These are phyloP conservation scores for Penicillium thymicola DNA, from an alignment of 2,329 filamentous ascomycete genomes.

Conservation along the genomic window DNA sequence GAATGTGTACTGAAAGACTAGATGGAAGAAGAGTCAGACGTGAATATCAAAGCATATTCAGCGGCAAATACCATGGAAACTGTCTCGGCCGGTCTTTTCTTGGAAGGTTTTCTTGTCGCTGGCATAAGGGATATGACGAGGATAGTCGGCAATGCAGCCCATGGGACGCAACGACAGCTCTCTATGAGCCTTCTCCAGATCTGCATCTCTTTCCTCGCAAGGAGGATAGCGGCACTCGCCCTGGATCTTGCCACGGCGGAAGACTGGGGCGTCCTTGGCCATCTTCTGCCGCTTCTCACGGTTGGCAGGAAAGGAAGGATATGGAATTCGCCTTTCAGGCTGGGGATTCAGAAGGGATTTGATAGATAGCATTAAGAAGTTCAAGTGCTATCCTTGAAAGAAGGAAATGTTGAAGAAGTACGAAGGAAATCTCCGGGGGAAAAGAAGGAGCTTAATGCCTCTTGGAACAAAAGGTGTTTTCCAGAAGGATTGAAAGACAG, in stretches of 20 bases:
- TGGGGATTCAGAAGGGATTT: constrained; percentile 65
- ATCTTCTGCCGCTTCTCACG: constrained; percentile 52
- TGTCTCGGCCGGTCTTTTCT: constrained; percentile 79
- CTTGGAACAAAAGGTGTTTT: constrained; percentile 22
- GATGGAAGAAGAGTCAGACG: constrained; percentile 1
- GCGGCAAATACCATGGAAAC: constrained; percentile 69
- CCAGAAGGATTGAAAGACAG: constrained; percentile 25
- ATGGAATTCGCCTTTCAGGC: constrained; percentile 33
- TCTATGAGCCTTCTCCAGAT: constrained; percentile 56
- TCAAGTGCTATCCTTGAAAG: constrained; percentile 6
- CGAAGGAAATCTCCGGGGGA: constrained; percentile 1
- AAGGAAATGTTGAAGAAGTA: constrained; percentile 1
- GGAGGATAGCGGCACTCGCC: constrained; percentile 72
- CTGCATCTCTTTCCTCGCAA: constrained; percentile 62
- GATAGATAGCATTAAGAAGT: constrained; percentile 58
- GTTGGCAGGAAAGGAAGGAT: constrained; percentile 12
- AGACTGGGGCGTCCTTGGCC: constrained; percentile 62
- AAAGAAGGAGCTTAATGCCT: constrained; percentile 13
- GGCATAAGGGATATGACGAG: constrained; percentile 84
- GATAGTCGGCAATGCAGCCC: constrained; percentile 58
- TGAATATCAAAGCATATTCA: background rate
- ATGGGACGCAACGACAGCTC: constrained; percentile 64
- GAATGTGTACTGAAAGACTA: constrained; percentile 68
- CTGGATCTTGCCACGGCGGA: constrained; percentile 59
- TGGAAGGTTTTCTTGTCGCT: constrained; percentile 90